Evolutionary conservation across 2,329 filamentous ascomycete genomes (phyloP).

Genomic region (Aspergillus brunneoviolaceus): DNA sequence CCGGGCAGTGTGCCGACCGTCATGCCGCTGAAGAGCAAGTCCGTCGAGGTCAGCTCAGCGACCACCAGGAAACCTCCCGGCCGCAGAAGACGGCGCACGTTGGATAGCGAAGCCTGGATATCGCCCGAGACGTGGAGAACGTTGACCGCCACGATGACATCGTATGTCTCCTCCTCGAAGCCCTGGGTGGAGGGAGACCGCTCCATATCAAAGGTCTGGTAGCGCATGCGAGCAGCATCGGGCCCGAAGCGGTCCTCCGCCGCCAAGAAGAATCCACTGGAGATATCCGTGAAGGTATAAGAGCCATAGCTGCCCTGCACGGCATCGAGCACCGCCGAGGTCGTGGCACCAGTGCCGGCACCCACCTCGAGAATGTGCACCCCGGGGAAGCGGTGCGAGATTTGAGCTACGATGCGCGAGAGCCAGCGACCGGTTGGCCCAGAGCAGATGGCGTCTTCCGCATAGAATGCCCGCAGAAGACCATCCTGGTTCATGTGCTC

Average conservation of each 20-base stretch:
- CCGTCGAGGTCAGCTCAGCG: neutral
- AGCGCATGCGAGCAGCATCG: neutral
- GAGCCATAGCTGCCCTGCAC: conserved; percentile 30
- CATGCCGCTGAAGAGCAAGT: neutral
- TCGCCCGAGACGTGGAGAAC: conserved; percentile 40
- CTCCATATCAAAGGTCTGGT: conserved; percentile 32
- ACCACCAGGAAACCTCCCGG: conserved; percentile 5
- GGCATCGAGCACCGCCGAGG: conserved; percentile 33
- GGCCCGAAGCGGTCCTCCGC: conserved; percentile 10
- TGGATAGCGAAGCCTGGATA: conserved; percentile 27
- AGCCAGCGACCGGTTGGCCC: too few relatives aligned
- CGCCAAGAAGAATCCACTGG: conserved; percentile 44
- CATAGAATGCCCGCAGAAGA: too few relatives aligned
- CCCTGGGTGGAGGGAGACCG: conserved; percentile 35
- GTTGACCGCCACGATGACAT: conserved; percentile 41
- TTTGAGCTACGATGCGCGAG: too few relatives aligned
- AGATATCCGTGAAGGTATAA: conserved; percentile 51
- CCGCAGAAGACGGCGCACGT: conserved; percentile 39
- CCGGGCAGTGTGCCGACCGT: neutral
- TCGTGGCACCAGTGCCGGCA: conserved; percentile 48
- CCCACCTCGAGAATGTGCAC: conserved; percentile 12
- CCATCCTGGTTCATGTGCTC: too few relatives aligned
- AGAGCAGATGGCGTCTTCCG: too few relatives aligned
- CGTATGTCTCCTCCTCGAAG: conserved; percentile 33
- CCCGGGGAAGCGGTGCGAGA: too few relatives aligned